Evolutionary conservation across 352 stramenopile genomes (phyloP).

Genomic region (Globisporangium acanthophoron): DNA sequence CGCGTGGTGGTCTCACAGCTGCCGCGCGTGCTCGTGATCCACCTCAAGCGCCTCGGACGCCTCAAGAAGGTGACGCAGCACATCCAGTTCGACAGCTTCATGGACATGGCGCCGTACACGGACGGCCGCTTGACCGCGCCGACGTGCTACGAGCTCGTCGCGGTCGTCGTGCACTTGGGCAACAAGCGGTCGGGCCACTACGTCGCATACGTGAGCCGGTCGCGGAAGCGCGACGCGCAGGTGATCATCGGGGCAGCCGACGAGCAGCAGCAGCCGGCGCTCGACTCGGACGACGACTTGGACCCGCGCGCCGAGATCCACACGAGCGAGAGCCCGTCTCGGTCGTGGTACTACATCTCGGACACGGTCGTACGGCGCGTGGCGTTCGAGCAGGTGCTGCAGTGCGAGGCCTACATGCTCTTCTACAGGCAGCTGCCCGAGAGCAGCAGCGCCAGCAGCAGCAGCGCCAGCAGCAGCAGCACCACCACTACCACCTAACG

Average conservation of each 20-base stretch:
- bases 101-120: constrained; percentile 46
- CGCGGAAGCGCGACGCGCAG: constrained; percentile 23
- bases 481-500: no score
- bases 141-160: constrained; percentile 55
- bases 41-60: constrained; percentile 58
- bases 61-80: constrained; percentile 62
- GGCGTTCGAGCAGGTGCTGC: constrained; percentile 52
- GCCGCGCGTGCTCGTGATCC: constrained; percentile 54
- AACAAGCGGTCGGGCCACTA: constrained; percentile 71
- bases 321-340: constrained; percentile 16
- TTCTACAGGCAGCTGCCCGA: constrained; percentile 47
- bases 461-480: no score
- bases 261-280: background rate
- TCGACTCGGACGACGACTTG: constrained; percentile 19
- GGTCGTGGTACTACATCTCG: constrained; percentile 66
- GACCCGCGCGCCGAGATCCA: constrained; percentile 19
- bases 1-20: constrained; percentile 41
- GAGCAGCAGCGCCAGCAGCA: background rate
- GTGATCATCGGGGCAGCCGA: background rate
- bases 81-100: constrained; percentile 45
- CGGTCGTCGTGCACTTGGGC: constrained; percentile 67
- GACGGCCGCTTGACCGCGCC: constrained; percentile 16
- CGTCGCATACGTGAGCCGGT: constrained; percentile 65
- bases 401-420: constrained; percentile 77
- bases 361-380: constrained; percentile 62